A percentile compares a stretch with the other conserved stretches of the same genome.
phyloP scores from a whole-genome alignment of 2,329 filamentous ascomycete species.

The Fusarium pseudoanthophilum region DNA sequence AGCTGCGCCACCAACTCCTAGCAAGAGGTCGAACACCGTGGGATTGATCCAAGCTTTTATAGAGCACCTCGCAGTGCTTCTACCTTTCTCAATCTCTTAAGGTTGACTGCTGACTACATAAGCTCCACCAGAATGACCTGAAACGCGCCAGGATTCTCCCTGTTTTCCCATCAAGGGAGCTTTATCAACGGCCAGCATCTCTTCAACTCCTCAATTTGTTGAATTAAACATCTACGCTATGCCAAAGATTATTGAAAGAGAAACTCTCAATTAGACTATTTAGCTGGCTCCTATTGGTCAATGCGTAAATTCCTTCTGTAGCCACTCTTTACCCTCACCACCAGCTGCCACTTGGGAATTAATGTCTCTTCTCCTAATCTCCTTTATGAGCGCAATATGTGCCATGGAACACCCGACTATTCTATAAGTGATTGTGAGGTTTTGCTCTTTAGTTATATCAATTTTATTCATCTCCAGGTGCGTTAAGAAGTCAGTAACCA shows the following conservation, averaged over 20 bases:
- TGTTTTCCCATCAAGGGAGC: slow-evolving; percentile 4
- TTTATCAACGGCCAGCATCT: background rate
- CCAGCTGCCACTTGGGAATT: background rate
- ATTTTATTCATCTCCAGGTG: background rate
- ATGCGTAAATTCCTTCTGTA: background rate
- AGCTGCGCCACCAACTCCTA: background rate
- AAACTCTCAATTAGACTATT: background rate
- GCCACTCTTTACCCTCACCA: background rate
- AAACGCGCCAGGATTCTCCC: slow-evolving; percentile 27
- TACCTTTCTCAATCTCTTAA: slow-evolving; percentile 1
- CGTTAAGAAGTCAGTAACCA: background rate
- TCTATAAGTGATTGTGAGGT: background rate
- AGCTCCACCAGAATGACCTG: slow-evolving; percentile 12
- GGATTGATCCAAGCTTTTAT: background rate
- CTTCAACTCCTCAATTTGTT: background rate
- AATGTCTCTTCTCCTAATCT: background rate
- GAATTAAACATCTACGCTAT: background rate
- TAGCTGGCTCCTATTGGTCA: background rate
- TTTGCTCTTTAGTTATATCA: background rate
- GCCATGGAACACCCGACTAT: background rate
- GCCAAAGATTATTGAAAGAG: background rate
- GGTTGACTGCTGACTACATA: background rate
- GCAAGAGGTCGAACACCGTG: background rate
- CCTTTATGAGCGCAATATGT: background rate
- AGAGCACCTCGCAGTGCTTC: slow-evolving; percentile 16